A percentile compares a stretch with the other conserved stretches of the same genome.
phyloP scores from a whole-genome alignment of 208 protist species.

The Novymonas esmeraldas region DNA sequence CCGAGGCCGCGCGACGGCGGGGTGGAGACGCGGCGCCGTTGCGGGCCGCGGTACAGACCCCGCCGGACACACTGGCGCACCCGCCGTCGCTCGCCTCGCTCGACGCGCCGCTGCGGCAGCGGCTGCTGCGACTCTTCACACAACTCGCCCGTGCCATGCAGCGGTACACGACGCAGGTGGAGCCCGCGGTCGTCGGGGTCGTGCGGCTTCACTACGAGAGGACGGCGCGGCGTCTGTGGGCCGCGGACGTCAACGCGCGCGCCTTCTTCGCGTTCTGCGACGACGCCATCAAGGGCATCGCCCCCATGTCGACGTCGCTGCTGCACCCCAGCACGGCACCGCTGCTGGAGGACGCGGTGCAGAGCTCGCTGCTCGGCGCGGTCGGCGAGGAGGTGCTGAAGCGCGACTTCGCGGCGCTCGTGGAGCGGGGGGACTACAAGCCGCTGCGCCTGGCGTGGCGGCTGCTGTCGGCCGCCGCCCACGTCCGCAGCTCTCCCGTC shows the following conservation, averaged over 20 bases:
- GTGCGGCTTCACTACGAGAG: conserved; percentile 39
- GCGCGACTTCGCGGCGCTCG: conserved; percentile 46
- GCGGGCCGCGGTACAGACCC: neutral
- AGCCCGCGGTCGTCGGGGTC: conserved; percentile 44
- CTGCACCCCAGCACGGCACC: conserved; percentile 43
- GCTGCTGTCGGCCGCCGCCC: conserved; percentile 37
- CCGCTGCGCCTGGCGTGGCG: conserved; percentile 50
- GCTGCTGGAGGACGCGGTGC: conserved; percentile 47
- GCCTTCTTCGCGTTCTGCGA: conserved; percentile 50
- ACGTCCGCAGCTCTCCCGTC: conserved; percentile 21
- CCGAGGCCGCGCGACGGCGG: neutral
- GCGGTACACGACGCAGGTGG: conserved; percentile 50
- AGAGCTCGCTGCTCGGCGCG: conserved; percentile 40
- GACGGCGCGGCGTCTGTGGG: conserved; percentile 35
- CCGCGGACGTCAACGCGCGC: conserved; percentile 19
- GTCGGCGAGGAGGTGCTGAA: conserved; percentile 39
- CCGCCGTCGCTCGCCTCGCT: conserved; percentile 21
- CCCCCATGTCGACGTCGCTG: conserved; percentile 37
- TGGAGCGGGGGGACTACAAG: conserved; percentile 28
- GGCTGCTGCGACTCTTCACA: conserved; percentile 43
- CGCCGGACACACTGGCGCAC: conserved; percentile 13
- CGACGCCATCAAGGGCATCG: conserved; percentile 35
- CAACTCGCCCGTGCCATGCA: conserved; percentile 49
- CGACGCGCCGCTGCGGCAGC: conserved; percentile 15
- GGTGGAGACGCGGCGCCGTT: neutral